phyloP scores from a whole-genome alignment of 352 stramenopile genomes.

The Phytophthora uliginosa region DNA sequence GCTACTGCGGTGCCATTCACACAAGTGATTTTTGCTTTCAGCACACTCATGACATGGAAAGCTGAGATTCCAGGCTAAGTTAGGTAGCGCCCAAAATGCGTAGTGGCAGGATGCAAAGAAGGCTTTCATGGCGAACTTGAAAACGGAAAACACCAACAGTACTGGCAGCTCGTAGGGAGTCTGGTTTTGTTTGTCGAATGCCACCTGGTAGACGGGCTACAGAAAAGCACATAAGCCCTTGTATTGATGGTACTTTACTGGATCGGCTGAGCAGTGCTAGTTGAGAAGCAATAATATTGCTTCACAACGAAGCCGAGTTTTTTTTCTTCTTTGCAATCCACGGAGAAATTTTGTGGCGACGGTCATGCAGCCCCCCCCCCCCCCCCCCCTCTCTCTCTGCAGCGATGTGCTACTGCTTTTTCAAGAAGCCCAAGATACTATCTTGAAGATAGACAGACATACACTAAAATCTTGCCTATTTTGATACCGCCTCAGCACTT shows the following conservation, averaged over 20 bases:
- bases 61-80: neutral
- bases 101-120: neutral
- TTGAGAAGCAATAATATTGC: constrained; percentile 1
- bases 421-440: too few relatives aligned
- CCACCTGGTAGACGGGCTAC: neutral
- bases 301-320: neutral
- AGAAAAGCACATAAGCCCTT: neutral
- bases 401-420: too few relatives aligned
- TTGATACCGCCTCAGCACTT: too few relatives aligned
- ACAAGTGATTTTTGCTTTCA: too few relatives aligned
- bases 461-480: too few relatives aligned
- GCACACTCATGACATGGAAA: too few relatives aligned
- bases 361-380: too few relatives aligned
- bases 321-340: neutral
- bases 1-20: too few relatives aligned
- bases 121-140: constrained; percentile 5
- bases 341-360: neutral
- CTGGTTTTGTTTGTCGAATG: neutral
- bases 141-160: neutral
- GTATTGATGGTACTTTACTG: neutral
- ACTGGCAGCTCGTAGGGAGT: neutral
- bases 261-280: neutral
- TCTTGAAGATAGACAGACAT: too few relatives aligned
- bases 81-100: too few relatives aligned
- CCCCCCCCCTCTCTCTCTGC: too few relatives aligned